phyloP scores from a whole-genome alignment of 305 asterid species.

The Salvia sclarea region DNA sequence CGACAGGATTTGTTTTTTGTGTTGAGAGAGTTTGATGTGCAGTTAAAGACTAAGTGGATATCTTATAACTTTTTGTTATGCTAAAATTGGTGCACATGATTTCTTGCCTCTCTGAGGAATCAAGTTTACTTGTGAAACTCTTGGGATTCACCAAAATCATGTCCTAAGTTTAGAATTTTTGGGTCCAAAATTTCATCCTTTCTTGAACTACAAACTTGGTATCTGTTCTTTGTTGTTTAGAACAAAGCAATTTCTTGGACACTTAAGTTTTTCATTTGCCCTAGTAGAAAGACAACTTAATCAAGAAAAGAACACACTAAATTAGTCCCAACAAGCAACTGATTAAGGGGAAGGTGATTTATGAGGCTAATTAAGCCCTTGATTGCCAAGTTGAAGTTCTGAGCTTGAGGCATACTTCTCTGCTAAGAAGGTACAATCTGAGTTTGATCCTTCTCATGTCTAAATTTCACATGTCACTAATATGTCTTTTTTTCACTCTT shows the following conservation, averaged over 20 bases:
- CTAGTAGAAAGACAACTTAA: background rate
- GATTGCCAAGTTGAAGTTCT: background rate
- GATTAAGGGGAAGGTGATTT: background rate
- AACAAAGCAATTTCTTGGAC: background rate
- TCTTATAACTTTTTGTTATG: slow-evolving; percentile 26
- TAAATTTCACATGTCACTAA: background rate
- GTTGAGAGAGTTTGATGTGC: slow-evolving; percentile 23
- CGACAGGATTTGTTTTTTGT: slow-evolving; percentile 1
- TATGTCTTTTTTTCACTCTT: background rate
- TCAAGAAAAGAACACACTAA: slow-evolving; percentile 46
- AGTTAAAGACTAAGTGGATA: slow-evolving; percentile 21
- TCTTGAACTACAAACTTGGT: slow-evolving; percentile 20
- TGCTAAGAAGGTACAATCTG: slow-evolving; percentile 31
- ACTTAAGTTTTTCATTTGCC: slow-evolving; percentile 10
- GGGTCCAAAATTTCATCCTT: background rate
- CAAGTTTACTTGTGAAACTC: slow-evolving; percentile 37
- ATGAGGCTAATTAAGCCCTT: slow-evolving; percentile 4
- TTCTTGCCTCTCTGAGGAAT: slow-evolving; percentile 34
- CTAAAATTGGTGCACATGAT: background rate
- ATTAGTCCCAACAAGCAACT: slow-evolving; percentile 24
- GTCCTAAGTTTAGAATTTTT: slow-evolving; percentile 34
- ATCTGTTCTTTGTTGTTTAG: slow-evolving; percentile 24
- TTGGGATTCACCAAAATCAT: background rate
- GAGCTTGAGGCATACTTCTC: slow-evolving; percentile 13
- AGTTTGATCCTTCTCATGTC: background rate